Evolutionary conservation across 768 basidiomycete species (phyloP), one percentile per base, ranked within the genome.

Genomic region (Porphyrellus cyaneotinctus): DNA sequence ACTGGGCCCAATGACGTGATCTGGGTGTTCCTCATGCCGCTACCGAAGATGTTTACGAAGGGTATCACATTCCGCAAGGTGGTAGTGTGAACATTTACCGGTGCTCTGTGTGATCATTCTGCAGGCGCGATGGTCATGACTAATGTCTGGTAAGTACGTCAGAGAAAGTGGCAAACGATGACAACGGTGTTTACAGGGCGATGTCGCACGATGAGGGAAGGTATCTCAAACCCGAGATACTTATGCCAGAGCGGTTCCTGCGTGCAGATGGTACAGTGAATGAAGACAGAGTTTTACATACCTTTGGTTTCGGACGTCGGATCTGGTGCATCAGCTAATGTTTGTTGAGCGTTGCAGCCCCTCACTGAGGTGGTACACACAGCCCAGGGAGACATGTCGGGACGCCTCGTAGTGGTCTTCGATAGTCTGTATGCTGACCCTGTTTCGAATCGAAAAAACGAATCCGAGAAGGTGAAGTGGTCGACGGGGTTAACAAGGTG

Each of bases 21-120:
- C 11, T 32, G 78, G 77, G 73, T 26, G 57, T 78, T 14, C 74
- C 75, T 14, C 78, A 78, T 54, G 62, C 64, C 23, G 70, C 72
- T 12, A 69, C 48, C 6, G 59, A 61, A 8, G 72, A 74, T 52
- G 52, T 64, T 5, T 75, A 74, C 53, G 55, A 62, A 18, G 74
- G 72, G 0, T 71, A 72, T 43, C 39, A 56, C 46, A 72, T 76
- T 35, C 74, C 73, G 0, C 20, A 45, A 47, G 63, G 62, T 61
- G 22, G 47, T 0, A 5, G 4, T 4, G 1, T 31, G 31, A n/a
- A 20, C 6, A 4, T 18, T 20, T 33, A 6, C 11, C 0, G 23
- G 4, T 20, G 2, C 5, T 33, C 17, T 17, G 11, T 2, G 11
- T 47, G 12, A 54, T 47, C 31, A 8, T 33, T 24, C 1, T 26